Evolutionary conservation across 305 asterid genomes (phyloP), one percentile per base, ranked within the genome.

Genomic region (Fraxinus ornus): DNA sequence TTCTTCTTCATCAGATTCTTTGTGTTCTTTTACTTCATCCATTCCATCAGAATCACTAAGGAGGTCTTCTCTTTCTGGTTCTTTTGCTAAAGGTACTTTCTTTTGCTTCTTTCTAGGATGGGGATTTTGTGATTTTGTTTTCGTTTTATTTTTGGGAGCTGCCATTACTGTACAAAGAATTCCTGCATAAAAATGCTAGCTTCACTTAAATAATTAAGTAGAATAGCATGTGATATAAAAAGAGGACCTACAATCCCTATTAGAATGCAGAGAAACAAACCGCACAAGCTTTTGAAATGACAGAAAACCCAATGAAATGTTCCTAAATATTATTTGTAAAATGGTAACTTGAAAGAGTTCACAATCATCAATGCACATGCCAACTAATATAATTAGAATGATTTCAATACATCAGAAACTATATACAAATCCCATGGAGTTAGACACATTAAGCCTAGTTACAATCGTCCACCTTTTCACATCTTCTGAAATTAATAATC

Each of bases 71-170:
- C 89, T 87, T 84, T 84, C 89, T 0, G 81, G 21, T 83, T 87
- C 82, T 47, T 87, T 87, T 28, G 80, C 88, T 28, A 75, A 2
- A 10, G 72, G 15, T 76, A 84, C 79, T 7, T 82, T 85, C 15
- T 95, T 95, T 78, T 89, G 94, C 90, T 92, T 93, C 93, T 94
- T 93, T 78, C 52, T 87, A 8, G 92, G 89, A 41, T 90, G 90
- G 80, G 86, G 68, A 75, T 82, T 88, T 33, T 47, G 79, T 0
- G 88, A 73, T 77, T 52, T 85, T 8, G 79, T 77, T 2, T 89
- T 88, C 85, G 79, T 86, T 74, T 83, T 85, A 82, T 87, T 90
- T 83, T 88, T 86, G 22, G 89, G 86, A 80, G 91, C 97, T 71
- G 86, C 96, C 98, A 94, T 94, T 84, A 13, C 37, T 30, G 10